Evolutionary conservation across 257 asterid species (phyloP), one percentile per base, ranked within the genome.

Genomic region (Knoxia roxburghii): DNA sequence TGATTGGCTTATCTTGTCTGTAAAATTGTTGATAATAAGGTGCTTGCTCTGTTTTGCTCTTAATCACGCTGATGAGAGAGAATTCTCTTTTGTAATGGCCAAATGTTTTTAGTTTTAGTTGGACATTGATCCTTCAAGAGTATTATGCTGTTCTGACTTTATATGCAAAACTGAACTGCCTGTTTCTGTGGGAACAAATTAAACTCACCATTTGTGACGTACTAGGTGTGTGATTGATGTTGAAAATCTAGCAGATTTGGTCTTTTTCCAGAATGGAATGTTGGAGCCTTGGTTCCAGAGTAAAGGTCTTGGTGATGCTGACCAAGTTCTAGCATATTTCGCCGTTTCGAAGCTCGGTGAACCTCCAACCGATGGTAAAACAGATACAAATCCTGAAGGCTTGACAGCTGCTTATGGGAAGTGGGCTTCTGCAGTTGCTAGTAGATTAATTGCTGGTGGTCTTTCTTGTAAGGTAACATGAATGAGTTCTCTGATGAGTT

Each of bases 231-330:
- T 65, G 40, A 79, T 82, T 80, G 69, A 84, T 76, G 77, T 83
- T 88, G 80, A 84, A 81, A 75, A 80, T 78, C 83, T 83, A 77
- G 96, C 99, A 94, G 97, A 90, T 77, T 85, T 94, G 93, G 96
- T 94, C 68, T 94, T 93, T 88, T 94, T 94, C 97, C 99, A 94
- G 97, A 94, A 94, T 52, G 99, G 99, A 75, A 90, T 94, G 99
- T 80, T 94, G 88, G 99, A 94, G 80, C 96, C 97, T 8, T 94
- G 99, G 99, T 90, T 90, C 67, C 66, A 83, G 65, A 88, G 87
- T 73, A 90, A 87, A 81, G 95, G 93, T 51, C 90, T 88, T 0
- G 89, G 88, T 9, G 85, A 88, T 59, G 95, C 96, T 18, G 92
- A 85, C 63, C 97, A 94, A 84, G 99, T 94, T 72, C 72, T 94